These are phyloP conservation scores for Selenicereus undatus DNA, from an alignment of 148 eudicot species.

Conservation along the genomic window DNA sequence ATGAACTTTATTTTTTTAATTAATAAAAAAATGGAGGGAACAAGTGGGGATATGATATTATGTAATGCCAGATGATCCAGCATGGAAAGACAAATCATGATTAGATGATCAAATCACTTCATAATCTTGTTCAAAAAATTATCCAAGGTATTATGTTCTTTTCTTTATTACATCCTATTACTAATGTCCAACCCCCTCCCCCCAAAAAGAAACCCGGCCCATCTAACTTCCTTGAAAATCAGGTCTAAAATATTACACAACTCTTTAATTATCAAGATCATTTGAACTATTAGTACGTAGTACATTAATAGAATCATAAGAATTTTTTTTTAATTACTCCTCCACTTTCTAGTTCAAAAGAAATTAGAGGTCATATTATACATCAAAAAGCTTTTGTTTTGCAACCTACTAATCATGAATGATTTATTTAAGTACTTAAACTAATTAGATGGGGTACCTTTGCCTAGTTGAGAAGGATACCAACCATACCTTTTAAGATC, in stretches of 20 bases:
- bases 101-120: slow-evolving; percentile 11
- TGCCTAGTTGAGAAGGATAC: slow-evolving; percentile 17
- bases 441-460: slow-evolving; percentile 16
- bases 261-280: too few species aligned
- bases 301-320: not conserved
- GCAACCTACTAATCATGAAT: not conserved
- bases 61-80: slow-evolving; percentile 26
- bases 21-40: not conserved
- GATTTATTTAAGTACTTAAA: slow-evolving; percentile 1
- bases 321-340: not conserved
- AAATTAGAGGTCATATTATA: not conserved
- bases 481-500: slow-evolving; percentile 19
- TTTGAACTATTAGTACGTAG: too few species aligned
- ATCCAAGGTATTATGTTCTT: slow-evolving; percentile 9
- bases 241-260: too few species aligned
- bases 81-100: slow-evolving; percentile 19
- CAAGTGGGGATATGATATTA: slow-evolving; percentile 15
- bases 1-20: not conserved
- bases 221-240: too few species aligned
- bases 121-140: slow-evolving; percentile 20
- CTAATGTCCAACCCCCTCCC: not conserved
- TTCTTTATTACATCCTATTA: not conserved
- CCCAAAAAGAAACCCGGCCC: too few species aligned
- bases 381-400: not conserved
- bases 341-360: not conserved